Evolutionary conservation across 306 rosid species (phyloP), one percentile per base, ranked within the genome.

Genomic region (Dalbergia oliveri): DNA sequence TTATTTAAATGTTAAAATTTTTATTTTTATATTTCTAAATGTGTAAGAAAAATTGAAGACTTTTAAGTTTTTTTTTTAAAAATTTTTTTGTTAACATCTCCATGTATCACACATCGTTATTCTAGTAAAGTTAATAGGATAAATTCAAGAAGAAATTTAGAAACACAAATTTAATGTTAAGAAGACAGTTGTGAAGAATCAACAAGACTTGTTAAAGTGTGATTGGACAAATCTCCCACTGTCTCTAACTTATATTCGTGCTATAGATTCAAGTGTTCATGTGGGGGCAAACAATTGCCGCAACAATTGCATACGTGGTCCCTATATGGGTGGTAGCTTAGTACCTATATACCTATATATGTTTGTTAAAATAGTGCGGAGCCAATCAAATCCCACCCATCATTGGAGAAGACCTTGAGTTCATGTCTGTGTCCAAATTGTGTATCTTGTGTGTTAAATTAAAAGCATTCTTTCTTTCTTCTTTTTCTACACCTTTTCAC

Each of bases 321-420:
- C 87, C 86, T 66, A 68, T 7, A 77, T 68, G 85, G 58, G 81
- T 62, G 69, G 84, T 37, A 37, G 41, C 5, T 37, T 37, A 37
- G 41, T 1, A 37, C 41, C 41, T 37, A 26, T 26, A 26, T 86
- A 19, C 87, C 89, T 54, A 81, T 84, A 16, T 14, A 33, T 43
- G 75, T 78, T 80, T 67, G 79, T 82, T 84, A 80, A 68, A 84
- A 80, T 70, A 81, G 85, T 66, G 82, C 63, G 79, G 76, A 79
- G 35, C 91, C 89, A 85, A 87, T 82, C 37, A 79, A 81, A 59
- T 80, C 88, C 77, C 15, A 63, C 75, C 87, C 87, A 86, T 84
- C 84, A 76, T 80, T 70, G 89, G 87, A 78, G 84, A 68, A 70
- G 43, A 15, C 23, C 64, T 59, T 79, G 75, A 58, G 69, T 75